Conservation (phyloP, 176 grass and related monocot genomes). For the Areca catechu region DNA sequence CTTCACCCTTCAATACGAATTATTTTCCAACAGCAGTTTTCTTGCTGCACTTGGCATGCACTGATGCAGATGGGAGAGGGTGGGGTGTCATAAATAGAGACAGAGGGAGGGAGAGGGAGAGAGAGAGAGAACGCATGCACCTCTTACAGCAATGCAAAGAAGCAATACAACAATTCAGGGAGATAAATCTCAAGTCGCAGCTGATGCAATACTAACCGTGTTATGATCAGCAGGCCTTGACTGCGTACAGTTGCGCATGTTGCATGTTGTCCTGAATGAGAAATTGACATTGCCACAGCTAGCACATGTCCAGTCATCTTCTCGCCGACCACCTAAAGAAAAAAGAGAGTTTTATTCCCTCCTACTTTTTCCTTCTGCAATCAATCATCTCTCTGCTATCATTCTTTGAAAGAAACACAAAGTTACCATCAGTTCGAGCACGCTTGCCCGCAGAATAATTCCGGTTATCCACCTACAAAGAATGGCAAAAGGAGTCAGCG, state of each 20-base stretch:
- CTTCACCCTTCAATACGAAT: too few relatives aligned
- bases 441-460: slow-evolving; percentile 68
- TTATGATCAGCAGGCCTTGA: slow-evolving; percentile 51
- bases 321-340: slow-evolving; percentile 42
- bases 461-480: slow-evolving; percentile 58
- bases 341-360: slow-evolving; percentile 5
- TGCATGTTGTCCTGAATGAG: slow-evolving; percentile 82
- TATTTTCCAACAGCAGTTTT: too few relatives aligned
- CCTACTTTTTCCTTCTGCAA: neutral
- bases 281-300: slow-evolving; percentile 86
- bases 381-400: neutral
- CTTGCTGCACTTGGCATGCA: too few relatives aligned
- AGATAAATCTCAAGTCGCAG: neutral
- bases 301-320: slow-evolving; percentile 84
- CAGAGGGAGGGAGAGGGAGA: too few relatives aligned
- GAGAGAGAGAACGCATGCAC: too few relatives aligned
- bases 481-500: neutral
- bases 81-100: too few relatives aligned
- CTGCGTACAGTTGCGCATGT: slow-evolving; percentile 84
- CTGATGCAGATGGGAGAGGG: too few relatives aligned
- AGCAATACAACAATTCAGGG: too few relatives aligned
- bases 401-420: neutral
- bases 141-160: too few relatives aligned
- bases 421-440: slow-evolving; percentile 73
- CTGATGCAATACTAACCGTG: slow-evolving; percentile 21